Evolutionary conservation across 2,329 filamentous ascomycete species (phyloP), one percentile per base, ranked within the genome.

Genomic region (Botryotinia convoluta): DNA sequence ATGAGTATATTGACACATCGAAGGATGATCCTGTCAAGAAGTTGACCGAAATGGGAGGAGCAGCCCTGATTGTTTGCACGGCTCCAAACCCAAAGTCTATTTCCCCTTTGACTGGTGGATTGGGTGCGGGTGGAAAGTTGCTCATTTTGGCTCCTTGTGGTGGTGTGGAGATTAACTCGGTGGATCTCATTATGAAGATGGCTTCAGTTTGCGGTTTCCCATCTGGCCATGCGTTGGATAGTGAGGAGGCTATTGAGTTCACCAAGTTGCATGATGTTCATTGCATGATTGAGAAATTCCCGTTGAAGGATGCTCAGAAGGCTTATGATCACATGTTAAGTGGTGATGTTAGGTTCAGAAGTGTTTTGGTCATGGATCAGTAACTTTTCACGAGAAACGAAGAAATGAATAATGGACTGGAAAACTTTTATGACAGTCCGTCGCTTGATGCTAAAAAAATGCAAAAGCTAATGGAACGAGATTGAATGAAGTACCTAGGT

Each of bases 241-340:
- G 87, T 72, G 87, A 90, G 78, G 89, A 92, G 77, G 90, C 92
- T 74, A 86, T 94, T 69, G 84, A 84, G 4, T 94, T 94, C 78
- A 87, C 91, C 0, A 83, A 85, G 74, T 81, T 84, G 26, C 89
- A 93, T 77, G 84, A 84, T 7, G 86, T 94, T 76, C 87, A 88
- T 81, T 91, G 91, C 69, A 84, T 92, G 80, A 83, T 91, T 42
- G 87, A 93, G 84, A 89, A 84, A 77, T 93, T 88, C 79, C 85
- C 88, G 0, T 83, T 94, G 73, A 85, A 80, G 0, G 83, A 88
- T 67, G 79, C 73, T 0, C 77, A 80, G 68, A 79, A 80, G 54
- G 79, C 78, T 1, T 78, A 71, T 71, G 79, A 80, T 57, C 76
- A 79, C 71, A 80, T 80, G 79, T 20, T 77, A 61, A 77, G 64